phyloP scores from a whole-genome alignment of 345 rosid genomes.

The Brassica carinata region DNA sequence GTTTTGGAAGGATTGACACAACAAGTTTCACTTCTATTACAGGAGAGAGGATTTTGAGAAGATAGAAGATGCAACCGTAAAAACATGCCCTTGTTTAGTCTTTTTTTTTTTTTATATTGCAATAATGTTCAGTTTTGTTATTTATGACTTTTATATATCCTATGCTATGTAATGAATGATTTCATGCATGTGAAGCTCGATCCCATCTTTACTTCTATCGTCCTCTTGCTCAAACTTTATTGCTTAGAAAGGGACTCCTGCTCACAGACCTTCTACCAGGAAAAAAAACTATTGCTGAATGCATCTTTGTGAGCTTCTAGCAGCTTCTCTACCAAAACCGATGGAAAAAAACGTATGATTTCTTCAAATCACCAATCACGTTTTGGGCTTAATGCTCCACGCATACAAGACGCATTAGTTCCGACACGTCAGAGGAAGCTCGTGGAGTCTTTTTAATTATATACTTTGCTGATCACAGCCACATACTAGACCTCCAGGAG shows the following conservation, averaged over 20 bases:
- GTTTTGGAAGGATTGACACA: constrained; percentile 5
- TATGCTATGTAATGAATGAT: neutral
- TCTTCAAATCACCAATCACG: constrained; percentile 18
- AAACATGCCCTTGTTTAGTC: neutral
- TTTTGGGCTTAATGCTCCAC: neutral
- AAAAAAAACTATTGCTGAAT: too few relatives aligned
- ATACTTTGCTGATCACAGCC: constrained; percentile 29
- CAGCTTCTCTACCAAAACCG: neutral
- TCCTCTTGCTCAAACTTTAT: too few relatives aligned
- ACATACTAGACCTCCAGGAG: constrained; percentile 31
- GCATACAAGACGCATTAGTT: neutral
- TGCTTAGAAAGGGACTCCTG: too few relatives aligned
- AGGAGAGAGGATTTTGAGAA: neutral
- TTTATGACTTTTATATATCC: neutral
- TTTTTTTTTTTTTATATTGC: neutral
- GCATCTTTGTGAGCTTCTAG: neutral
- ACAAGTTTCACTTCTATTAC: neutral
- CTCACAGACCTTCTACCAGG: too few relatives aligned
- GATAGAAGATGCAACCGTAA: neutral
- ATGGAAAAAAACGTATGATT: neutral
- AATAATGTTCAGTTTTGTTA: neutral
- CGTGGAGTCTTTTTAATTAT: constrained; percentile 22
- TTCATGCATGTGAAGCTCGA: neutral
- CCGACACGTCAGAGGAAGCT: constrained; percentile 1
- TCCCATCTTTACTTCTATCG: too few relatives aligned